Evolutionary conservation across 2,329 filamentous ascomycete species (phyloP), one percentile per base, ranked within the genome.

Genomic region (Phialemonium atrogriseum): DNA sequence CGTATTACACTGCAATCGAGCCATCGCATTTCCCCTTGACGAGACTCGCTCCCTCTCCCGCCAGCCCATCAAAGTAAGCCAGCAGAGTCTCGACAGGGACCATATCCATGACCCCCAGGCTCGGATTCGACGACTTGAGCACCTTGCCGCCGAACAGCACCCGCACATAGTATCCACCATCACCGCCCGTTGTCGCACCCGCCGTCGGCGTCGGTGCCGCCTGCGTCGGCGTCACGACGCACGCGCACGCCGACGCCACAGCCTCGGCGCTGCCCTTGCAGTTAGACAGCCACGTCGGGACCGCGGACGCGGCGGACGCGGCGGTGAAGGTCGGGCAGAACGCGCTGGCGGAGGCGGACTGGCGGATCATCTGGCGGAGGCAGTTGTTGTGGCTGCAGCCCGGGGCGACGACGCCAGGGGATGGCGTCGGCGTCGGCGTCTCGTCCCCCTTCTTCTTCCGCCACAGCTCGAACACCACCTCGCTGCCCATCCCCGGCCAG

Each of bases 401-500:
- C 4, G 40, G 41, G 3, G 42, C 38, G 13, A 43, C 23, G 17
- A 33, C 30, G 8, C 6, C 28, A 17, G 6, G 16, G 10, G 43
- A 40, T 16, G 37, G n/a, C 7, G 43, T 43, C 16, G 46, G 32
- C 19, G 38, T 40, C 2, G 40, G 35, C 2, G 30, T 25, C 13
- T 33, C 13, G 14, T 16, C 11, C 15, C 34, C 42, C n/a, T 47
- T 40, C 24, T 52, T 50, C 44, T 60, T 64, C 44, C 55, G 60
- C 46, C 77, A 87, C 18, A 88, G 49, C 59, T 89, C 84, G 49
- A 88, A 86, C 0, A 87, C 72, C 1, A 89, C 65, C 56, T 89
- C 84, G 8, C 74, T 66, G 0, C 84, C 84, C 83, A 89, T 87
- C 0, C 84, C 84, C 0, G 84, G 84, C 84, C 84, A 89, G 1